Conservation (phyloP, 2,329 filamentous ascomycete genomes). For the Phaeoacremonium minimum region DNA sequence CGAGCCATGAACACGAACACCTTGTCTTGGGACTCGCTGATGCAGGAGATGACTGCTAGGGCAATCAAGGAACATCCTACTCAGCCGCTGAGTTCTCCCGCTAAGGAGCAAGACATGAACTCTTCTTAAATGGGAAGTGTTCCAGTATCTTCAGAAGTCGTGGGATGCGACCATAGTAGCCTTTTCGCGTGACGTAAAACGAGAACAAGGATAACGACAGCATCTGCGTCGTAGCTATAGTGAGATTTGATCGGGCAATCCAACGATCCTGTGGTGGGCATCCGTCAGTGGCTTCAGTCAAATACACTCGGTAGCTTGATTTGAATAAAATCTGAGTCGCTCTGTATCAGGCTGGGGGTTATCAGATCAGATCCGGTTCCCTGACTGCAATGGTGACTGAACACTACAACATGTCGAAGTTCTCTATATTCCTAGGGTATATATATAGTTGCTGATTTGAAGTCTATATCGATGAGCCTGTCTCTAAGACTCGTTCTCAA, state of each 20-base stretch:
- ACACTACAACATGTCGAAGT: not conserved
- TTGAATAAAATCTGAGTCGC: too few species aligned
- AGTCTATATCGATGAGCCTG: conserved; percentile 19
- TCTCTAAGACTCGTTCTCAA: conserved; percentile 32
- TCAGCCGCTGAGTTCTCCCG: not conserved
- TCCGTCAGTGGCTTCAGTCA: not conserved
- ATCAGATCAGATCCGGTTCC: not conserved
- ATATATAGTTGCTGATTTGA: too few species aligned
- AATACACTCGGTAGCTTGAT: too few species aligned
- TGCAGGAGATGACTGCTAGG: not conserved
- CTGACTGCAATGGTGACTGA: not conserved
- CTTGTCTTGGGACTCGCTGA: not conserved
- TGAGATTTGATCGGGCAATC: not conserved
- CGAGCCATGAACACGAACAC: not conserved
- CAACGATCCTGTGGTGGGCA: too few species aligned
- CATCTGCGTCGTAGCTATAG: not conserved
- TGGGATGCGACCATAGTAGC: too few species aligned
- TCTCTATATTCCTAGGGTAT: too few species aligned
- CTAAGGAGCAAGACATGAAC: not conserved
- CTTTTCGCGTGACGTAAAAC: too few species aligned
- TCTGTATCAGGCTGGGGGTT: not conserved
- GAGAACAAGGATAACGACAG: not conserved
- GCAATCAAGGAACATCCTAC: not conserved
- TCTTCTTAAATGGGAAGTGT: too few species aligned
- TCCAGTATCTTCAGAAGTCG: not conserved